Percentiles rank a stretch among this genome's conserved stretches.
Evolutionary conservation across 2,329 filamentous ascomycete genomes (phyloP).

Genomic region (Thyridium curvatum): DNA sequence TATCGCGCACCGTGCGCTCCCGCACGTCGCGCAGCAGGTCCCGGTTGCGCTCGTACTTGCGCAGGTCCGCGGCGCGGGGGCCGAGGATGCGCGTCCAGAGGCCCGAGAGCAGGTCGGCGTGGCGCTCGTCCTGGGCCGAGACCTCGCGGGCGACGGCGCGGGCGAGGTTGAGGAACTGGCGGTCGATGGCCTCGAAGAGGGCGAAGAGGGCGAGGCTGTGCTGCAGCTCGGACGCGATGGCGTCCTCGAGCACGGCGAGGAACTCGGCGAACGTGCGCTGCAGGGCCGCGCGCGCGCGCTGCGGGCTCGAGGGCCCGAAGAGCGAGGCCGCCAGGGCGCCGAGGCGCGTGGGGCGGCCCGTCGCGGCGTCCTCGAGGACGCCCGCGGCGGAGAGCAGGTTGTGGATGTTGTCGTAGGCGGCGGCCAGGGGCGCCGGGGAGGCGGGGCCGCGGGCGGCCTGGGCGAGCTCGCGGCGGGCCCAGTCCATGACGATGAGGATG

Average conservation of each 20-base stretch:
- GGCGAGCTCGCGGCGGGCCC: conserved; percentile 80
- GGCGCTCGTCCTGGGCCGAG: conserved; percentile 70
- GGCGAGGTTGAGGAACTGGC: conserved; percentile 82
- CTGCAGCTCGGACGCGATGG: conserved; percentile 76
- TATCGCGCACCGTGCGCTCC: conserved; percentile 79
- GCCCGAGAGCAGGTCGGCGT: conserved; percentile 74
- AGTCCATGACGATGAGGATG: conserved; percentile 93
- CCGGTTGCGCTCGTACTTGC: conserved; percentile 89
- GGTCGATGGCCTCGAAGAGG: conserved; percentile 88
- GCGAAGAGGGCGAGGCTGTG: conserved; percentile 75
- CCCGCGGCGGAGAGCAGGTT: conserved; percentile 62
- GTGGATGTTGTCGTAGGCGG: conserved; percentile 78
- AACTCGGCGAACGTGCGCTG: conserved; percentile 87
- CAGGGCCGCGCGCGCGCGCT: conserved; percentile 73
- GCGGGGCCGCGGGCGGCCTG: conserved; percentile 58
- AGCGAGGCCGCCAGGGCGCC: conserved; percentile 64
- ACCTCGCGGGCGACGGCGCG: conserved; percentile 80
- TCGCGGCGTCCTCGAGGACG: conserved; percentile 46
- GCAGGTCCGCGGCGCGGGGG: conserved; percentile 64
- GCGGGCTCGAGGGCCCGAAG: conserved; percentile 74
- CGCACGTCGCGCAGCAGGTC: conserved; percentile 72
- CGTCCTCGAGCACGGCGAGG: conserved; percentile 79
- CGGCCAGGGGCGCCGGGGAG: conserved; percentile 53
- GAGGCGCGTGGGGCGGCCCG: conserved; percentile 57
- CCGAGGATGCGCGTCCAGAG: conserved; percentile 85